Evolutionary conservation across 2,329 filamentous ascomycete genomes (phyloP).

Genomic region (Ophiostoma tasmaniense): DNA sequence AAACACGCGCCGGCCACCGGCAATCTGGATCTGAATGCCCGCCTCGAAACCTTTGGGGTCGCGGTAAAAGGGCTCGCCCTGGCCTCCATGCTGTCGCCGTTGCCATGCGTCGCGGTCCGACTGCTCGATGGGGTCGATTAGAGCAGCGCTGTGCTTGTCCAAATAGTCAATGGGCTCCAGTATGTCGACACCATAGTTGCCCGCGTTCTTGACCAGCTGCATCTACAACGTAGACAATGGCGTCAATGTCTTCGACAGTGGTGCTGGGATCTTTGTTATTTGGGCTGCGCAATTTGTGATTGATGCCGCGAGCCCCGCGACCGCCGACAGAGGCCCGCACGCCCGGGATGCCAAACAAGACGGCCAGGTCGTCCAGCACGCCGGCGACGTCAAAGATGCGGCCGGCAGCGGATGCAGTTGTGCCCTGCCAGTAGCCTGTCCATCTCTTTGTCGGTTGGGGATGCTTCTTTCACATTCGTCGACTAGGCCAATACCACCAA

Average conservation of each 20-base stretch:
- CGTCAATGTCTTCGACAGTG: neutral
- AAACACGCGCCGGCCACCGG: neutral
- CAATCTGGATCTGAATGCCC: neutral
- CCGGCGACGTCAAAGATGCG: neutral
- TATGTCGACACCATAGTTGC: neutral
- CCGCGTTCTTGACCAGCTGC: neutral
- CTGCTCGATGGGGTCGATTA: neutral
- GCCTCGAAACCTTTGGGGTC: neutral
- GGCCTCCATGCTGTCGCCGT: neutral
- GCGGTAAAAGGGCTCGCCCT: neutral
- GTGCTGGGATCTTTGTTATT: neutral
- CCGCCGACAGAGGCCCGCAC: neutral
- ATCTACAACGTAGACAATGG: neutral
- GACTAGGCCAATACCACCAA: neutral
- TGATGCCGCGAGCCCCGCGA: neutral
- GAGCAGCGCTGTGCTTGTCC: neutral
- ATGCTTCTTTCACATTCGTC: neutral
- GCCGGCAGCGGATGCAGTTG: slow-evolving; percentile 24
- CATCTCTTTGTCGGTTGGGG: slow-evolving; percentile 25
- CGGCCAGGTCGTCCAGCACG: neutral
- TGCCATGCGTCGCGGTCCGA: neutral
- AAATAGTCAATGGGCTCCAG: neutral
- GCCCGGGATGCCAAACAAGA: neutral
- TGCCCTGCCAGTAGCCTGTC: slow-evolving; percentile 35
- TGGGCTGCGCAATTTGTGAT: neutral